Evolutionary conservation across 179 eudicot species (phyloP).

Genomic region (Silene noctiflora): DNA sequence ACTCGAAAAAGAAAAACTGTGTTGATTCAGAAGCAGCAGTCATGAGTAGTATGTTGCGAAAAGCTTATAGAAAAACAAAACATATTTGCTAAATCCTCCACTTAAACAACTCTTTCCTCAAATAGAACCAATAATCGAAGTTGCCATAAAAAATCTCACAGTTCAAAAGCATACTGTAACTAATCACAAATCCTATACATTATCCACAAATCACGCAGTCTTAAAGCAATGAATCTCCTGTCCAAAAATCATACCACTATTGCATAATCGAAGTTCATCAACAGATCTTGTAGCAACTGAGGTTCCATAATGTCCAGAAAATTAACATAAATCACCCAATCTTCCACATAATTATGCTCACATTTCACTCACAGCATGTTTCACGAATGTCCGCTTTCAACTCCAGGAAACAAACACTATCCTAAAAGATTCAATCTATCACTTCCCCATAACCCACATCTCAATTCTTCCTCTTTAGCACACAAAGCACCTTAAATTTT

Average conservation of each 20-base stretch:
- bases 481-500: not conserved
- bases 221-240: not conserved
- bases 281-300: not conserved
- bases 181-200: not conserved
- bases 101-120: not conserved
- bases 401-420: not conserved
- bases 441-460: not conserved
- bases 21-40: not conserved
- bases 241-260: not conserved
- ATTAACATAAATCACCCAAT: not conserved
- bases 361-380: not conserved
- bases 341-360: not conserved
- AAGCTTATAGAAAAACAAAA: not conserved
- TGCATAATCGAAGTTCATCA: not conserved
- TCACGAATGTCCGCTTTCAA: not conserved
- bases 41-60: not conserved
- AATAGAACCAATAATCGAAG: not conserved
- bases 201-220: not conserved
- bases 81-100: not conserved
- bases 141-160: not conserved
- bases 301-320: conserved; percentile 5
- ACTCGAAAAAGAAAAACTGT: not conserved
- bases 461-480: not conserved
- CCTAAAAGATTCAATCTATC: not conserved
- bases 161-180: not conserved